A percentile compares a stretch with the other conserved stretches of the same genome.
These are phyloP conservation scores for Colletotrichum neosansevieriae DNA, from an alignment of 2,329 filamentous ascomycete species.

Conservation along the genomic window DNA sequence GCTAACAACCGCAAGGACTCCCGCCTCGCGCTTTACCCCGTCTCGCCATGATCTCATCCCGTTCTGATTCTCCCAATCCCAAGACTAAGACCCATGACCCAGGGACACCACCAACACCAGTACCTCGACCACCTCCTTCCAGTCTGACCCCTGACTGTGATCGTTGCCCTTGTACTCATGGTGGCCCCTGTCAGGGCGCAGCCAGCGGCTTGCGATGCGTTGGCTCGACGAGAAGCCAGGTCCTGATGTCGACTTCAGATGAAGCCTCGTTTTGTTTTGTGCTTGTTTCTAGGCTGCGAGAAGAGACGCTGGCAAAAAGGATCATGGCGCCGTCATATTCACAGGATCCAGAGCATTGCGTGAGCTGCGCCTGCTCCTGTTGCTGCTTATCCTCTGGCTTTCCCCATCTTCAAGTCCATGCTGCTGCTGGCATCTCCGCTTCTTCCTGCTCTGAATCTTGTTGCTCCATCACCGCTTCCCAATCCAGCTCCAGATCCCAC, in stretches of 20 bases:
- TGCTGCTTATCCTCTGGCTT: constrained; percentile 5
- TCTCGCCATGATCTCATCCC: constrained; percentile 29
- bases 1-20: not conserved
- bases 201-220: constrained; percentile 18
- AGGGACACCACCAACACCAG: not conserved
- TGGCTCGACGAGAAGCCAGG: constrained; percentile 35
- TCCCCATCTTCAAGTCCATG: not conserved
- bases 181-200: constrained; percentile 27
- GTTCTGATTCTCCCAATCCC: not conserved
- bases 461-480: constrained; percentile 11
- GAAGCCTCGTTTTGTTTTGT: constrained; percentile 40
- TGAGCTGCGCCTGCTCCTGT: constrained; percentile 10
- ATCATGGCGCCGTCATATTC: constrained; percentile 36
- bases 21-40: constrained; percentile 11
- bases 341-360: constrained; percentile 21
- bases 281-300: constrained; percentile 35
- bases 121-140: not conserved
- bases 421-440: constrained; percentile 3
- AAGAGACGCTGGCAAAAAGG: constrained; percentile 23
- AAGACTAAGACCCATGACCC: constrained; percentile 5
- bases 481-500: not conserved
- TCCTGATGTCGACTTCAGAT: constrained; percentile 35
- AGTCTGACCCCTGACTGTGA: constrained; percentile 35
- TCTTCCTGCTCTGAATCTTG: constrained; percentile 2
- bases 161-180: constrained; percentile 19